Conservation (phyloP, 306 rosid genomes). For the Argentina anserina region DNA sequence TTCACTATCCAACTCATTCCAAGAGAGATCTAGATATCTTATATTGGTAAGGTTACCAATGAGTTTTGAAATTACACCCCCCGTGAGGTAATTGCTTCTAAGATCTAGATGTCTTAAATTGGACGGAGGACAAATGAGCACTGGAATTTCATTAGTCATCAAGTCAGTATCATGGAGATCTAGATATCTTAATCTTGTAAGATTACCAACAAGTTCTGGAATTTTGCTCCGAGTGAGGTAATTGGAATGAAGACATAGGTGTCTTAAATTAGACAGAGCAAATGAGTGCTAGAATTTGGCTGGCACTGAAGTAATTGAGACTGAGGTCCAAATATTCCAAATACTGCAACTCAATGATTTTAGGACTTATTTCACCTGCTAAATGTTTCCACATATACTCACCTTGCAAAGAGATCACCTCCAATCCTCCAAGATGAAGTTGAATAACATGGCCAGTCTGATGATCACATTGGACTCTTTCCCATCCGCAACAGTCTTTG, state of each 20-base stretch:
- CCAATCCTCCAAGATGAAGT: neutral
- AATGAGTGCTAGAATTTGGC: too few relatives aligned
- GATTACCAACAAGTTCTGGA: too few relatives aligned
- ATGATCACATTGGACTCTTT: neutral
- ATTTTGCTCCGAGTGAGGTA: too few relatives aligned
- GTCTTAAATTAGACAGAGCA: too few relatives aligned
- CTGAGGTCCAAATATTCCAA: neutral
- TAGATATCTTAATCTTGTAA: too few relatives aligned
- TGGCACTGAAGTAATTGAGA: neutral
- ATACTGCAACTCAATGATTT: neutral
- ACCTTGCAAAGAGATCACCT: too few relatives aligned
- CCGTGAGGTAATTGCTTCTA: neutral
- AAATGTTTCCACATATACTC: too few relatives aligned
- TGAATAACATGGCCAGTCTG: neutral
- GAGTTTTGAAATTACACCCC: neutral
- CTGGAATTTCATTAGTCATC: too few relatives aligned
- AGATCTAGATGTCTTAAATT: neutral
- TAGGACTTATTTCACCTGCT: neutral
- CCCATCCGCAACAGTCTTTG: neutral
- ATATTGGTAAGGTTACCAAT: neutral
- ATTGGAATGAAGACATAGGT: too few relatives aligned
- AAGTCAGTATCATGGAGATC: too few relatives aligned
- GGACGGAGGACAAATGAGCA: neutral
- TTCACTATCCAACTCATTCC: neutral
- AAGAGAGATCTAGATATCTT: neutral